A percentile compares a stretch with the other conserved stretches of the same genome.
phyloP scores from a whole-genome alignment of 192 early-diverging fungal species.

The Rhizoclosmatium globosum region DNA sequence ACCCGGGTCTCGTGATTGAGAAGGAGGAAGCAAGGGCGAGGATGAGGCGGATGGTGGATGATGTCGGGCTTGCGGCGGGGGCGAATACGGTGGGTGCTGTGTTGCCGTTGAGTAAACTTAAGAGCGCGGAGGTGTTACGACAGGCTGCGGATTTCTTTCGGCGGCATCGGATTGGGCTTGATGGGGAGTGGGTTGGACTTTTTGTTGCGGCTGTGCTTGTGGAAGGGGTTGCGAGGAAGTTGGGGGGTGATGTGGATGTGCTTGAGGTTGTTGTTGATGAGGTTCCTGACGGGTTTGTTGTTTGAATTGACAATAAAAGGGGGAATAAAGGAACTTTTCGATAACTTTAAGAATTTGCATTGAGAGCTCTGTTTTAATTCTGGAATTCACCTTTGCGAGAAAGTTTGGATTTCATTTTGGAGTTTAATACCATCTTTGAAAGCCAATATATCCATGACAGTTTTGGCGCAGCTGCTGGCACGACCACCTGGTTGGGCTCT shows the following conservation, averaged over 20 bases:
- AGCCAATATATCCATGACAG: too few species aligned
- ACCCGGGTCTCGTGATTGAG: slow-evolving; percentile 77
- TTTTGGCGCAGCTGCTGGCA: too few species aligned
- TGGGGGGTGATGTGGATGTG: slow-evolving; percentile 91
- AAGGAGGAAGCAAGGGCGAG: slow-evolving; percentile 77
- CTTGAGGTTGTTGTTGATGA: slow-evolving; percentile 59
- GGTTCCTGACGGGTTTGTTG: neutral
- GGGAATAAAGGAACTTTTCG: too few species aligned
- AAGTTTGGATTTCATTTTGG: too few species aligned
- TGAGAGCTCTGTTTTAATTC: too few species aligned
- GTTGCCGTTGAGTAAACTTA: slow-evolving; percentile 78
- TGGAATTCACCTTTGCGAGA: too few species aligned
- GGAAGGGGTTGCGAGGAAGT: slow-evolving; percentile 88
- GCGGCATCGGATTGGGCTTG: slow-evolving; percentile 88
- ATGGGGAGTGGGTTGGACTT: slow-evolving; percentile 93
- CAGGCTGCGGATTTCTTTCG: slow-evolving; percentile 86
- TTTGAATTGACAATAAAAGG: too few species aligned
- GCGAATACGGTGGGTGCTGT: neutral
- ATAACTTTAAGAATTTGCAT: too few species aligned
- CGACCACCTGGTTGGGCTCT: too few species aligned
- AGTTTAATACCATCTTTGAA: too few species aligned
- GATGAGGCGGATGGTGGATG: slow-evolving; percentile 70
- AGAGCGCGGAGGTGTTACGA: slow-evolving; percentile 78
- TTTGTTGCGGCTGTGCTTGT: slow-evolving; percentile 88
- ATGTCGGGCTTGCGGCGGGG: slow-evolving; percentile 20